Percentiles rank a stretch among this genome's conserved stretches.
These are phyloP conservation scores for Salvia hispanica DNA, from an alignment of 257 asterid species.

Conservation along the genomic window DNA sequence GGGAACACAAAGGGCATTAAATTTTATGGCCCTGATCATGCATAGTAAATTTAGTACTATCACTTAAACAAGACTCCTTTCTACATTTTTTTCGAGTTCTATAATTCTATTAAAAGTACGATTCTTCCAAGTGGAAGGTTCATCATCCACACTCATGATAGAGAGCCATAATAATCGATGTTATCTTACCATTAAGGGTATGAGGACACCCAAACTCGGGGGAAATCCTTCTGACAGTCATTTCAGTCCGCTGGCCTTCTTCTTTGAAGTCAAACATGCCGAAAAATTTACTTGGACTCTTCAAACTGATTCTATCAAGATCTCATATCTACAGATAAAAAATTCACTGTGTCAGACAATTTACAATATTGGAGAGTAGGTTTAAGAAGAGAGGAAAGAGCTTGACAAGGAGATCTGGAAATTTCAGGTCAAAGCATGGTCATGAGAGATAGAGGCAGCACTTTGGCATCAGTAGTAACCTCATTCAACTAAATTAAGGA, in stretches of 20 bases:
- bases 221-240: slow-evolving; percentile 20
- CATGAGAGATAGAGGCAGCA: slow-evolving; percentile 7
- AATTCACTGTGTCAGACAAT: slow-evolving; percentile 5
- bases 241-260: slow-evolving; percentile 35
- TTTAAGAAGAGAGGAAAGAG: slow-evolving; percentile 12
- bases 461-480: neutral
- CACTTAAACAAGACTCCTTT: neutral
- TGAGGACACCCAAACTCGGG: slow-evolving; percentile 26
- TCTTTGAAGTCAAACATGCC: slow-evolving; percentile 45
- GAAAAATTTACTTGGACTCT: slow-evolving; percentile 33
- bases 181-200: slow-evolving; percentile 22
- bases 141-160: neutral
- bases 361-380: slow-evolving; percentile 26
- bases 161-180: slow-evolving; percentile 21
- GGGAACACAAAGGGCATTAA: slow-evolving; percentile 7
- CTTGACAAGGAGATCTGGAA: neutral
- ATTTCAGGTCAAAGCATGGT: neutral
- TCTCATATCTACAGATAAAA: slow-evolving; percentile 6
- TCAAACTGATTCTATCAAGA: slow-evolving; percentile 34
- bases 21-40: slow-evolving; percentile 1
- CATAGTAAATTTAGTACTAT: neutral
- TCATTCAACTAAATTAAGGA: neutral
- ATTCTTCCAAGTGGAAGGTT: neutral
- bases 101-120: neutral
- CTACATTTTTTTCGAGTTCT: neutral